phyloP scores from a whole-genome alignment of 2,329 filamentous ascomycete genomes.

The Verticillium nubilum region DNA sequence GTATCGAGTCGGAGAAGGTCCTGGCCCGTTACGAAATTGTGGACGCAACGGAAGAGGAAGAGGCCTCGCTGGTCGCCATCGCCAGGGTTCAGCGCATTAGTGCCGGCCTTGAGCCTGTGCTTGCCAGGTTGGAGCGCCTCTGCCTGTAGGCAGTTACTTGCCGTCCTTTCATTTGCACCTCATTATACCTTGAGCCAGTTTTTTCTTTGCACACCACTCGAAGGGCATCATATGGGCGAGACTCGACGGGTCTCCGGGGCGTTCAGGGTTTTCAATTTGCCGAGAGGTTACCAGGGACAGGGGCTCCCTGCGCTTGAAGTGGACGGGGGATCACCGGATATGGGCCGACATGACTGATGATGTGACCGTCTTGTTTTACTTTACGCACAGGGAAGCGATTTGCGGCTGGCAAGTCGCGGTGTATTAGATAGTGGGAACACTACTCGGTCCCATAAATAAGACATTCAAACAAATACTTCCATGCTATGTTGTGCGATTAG shows the following conservation, averaged over 20 bases:
- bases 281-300: neutral
- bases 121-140: constrained; percentile 30
- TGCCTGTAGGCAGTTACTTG: neutral
- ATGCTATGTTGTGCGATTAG: too few relatives aligned
- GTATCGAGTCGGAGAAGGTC: constrained; percentile 58
- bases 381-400: neutral
- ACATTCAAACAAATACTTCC: neutral
- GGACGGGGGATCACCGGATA: neutral
- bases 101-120: constrained; percentile 28
- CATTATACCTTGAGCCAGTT: neutral
- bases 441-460: neutral
- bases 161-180: neutral
- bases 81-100: constrained; percentile 45
- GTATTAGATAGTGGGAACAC: neutral
- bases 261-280: neutral
- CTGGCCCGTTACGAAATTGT: constrained; percentile 60
- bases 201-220: neutral
- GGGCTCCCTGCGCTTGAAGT: neutral
- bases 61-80: constrained; percentile 36
- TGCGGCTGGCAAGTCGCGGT: neutral
- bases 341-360: neutral
- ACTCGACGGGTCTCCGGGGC: neutral
- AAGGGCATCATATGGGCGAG: neutral
- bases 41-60: constrained; percentile 47
- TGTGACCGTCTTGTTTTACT: neutral